Base-by-base conservation (phyloP, 2,329 filamentous ascomycete genomes). In the Amesomyces nigricolor region DNA sequence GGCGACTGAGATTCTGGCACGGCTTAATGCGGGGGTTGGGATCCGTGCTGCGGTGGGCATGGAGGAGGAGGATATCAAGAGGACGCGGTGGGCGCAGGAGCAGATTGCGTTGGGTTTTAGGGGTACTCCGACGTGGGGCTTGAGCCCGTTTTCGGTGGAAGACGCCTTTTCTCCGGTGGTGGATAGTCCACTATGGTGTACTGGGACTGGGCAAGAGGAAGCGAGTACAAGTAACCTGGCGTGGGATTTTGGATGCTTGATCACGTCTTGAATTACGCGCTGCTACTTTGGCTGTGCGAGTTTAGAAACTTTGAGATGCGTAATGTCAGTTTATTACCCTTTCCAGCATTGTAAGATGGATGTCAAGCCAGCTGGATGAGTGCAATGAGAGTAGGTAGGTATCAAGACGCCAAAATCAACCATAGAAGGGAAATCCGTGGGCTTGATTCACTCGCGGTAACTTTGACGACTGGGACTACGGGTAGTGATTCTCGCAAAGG, bases 1-100 rank as follows among this genome's bases (percentile, higher is more conserved):
- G 19, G 63, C 67, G 3, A 47, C 39, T 16, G 51, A 53, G 6
- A 63, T 67, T 11, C 52, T 70, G 22, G 56, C 50, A 4, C 59
- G 68, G 11, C 59, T 70, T 10, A 65, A 70, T 32, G 60, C 57
- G 0, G 57, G 57, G 1, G 67, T 70, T 11, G 68, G 68, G 2
- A 65, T 70, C 2, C 62, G 66, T 26, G 64, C 65, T 4, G 68
- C 67, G 26, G 56, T 59, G 9, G 56, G 53, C 11, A 51, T 58
- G 56, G 43, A 47, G 43, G 43, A 56, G 16, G 38, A 14, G 17
- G 47, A 56, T 16, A 47, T 53, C n/a, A 45, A 47, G 9, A 29
- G 38, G 9, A 47, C 47, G 17, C 49, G 40, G 16, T 61, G 57
- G 59, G 51, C 46, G 13, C 47, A 30, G 14, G 57, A 61, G 38